Evolutionary conservation across 1,284 basidiomycete genomes (phyloP), one percentile per base, ranked within the genome.

Genomic region (Lignosus rhinocerotis): DNA sequence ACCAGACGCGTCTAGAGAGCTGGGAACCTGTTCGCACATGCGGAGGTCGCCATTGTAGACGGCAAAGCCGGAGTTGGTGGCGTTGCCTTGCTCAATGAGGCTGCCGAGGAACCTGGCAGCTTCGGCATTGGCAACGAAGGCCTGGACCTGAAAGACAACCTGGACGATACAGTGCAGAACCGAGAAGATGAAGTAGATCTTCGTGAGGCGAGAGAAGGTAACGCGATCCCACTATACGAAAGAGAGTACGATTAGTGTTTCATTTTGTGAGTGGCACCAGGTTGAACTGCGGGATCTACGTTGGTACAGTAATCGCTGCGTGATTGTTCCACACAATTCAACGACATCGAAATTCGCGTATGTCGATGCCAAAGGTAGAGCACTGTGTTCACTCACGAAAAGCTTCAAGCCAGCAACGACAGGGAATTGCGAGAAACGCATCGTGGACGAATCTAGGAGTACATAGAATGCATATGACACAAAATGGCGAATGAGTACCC

Each of bases 171-270:
- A 90, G 69, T 91, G 87, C 57, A 84, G 55, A 54, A 88, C 57
- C 34, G 89, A 87, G 70, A 90, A 87, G 49, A 79, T 56, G 69
- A 90, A 83, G 70, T 90, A 92, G 67, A 83, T 67, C 60, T 78
- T 77, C 36, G 88, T 86, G 54, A 88, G 76, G 52, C 79, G 80
- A 53, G 88, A 88, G 69, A 86, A 83, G 30, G 87, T 86, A 63
- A 91, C 75, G 56, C 87, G 82, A 54, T 83, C 78, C 85, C 86
- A 88, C 90, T 92, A 69, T 30, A 60, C 62, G 63, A 61, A 43
- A 32, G n/a, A 33, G 36, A 33, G 39, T 11, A 42, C 21, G 21
- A 12, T 36, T 10, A 14, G 38, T 21, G 50, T 52, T 21, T 12
- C 45, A 12, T 41, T 17, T 44, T 7, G 31, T 31, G 17, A 48